Percentiles rank a stretch among this genome's conserved stretches.
Evolutionary conservation across 768 basidiomycete species (phyloP).

Genomic region (Chalciporus sphaerocephalus): DNA sequence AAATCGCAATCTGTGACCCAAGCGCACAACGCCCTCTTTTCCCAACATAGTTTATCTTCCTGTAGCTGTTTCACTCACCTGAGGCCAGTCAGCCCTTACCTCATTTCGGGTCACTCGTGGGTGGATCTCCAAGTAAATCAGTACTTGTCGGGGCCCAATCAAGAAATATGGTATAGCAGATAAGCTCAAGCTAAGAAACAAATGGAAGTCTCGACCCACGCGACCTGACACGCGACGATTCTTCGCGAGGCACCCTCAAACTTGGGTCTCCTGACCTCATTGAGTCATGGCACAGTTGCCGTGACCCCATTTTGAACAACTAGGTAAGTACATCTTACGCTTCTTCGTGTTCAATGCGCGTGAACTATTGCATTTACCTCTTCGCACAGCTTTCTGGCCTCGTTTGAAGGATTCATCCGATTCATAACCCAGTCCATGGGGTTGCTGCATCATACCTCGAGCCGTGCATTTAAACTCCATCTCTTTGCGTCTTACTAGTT

Average conservation of each 20-base stretch:
- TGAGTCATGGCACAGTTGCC: neutral
- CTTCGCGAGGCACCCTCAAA: no score
- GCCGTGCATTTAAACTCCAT: constrained; percentile 2
- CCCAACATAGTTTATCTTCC: neutral
- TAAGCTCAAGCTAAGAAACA: no score
- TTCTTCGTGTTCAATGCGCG: no score
- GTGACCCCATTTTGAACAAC: neutral
- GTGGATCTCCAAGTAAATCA: neutral
- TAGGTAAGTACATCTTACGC: neutral
- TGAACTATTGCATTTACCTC: neutral
- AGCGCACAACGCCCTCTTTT: neutral
- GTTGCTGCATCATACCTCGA: neutral
- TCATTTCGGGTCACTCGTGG: neutral
- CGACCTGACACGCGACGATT: no score
- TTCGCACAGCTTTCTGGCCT: neutral
- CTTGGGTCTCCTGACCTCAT: no score
- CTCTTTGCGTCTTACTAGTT: neutral
- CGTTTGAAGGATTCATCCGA: constrained; percentile 2
- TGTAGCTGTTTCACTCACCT: neutral
- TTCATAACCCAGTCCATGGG: neutral
- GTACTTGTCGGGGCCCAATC: neutral
- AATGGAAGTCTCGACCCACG: neutral
- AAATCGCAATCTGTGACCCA: neutral
- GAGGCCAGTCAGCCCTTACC: no score
- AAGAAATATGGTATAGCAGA: no score